Base-by-base conservation (phyloP, 345 rosid genomes). In the Dimocarpus longan region DNA sequence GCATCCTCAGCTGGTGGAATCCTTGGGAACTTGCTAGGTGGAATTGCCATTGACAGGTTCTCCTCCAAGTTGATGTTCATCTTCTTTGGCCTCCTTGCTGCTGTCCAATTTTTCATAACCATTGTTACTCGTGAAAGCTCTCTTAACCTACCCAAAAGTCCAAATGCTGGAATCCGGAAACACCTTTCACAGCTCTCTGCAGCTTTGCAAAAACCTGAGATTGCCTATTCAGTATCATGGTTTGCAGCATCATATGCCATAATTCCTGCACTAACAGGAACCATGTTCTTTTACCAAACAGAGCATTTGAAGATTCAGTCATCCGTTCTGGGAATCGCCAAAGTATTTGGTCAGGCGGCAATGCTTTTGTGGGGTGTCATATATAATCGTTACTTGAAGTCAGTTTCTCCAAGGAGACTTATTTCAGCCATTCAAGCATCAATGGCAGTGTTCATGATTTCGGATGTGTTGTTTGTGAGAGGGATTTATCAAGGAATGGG, bases 221-320 rank as follows among this genome's bases (percentile, higher is more conserved):
- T 95, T 67, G 85, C 93, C 3, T 79, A 81, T 78, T 85, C 98
- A 10, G 82, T 95, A 44, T 78, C 87, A 5, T 95, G 98, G 98
- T 77, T 95, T 76, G 91, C 95, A 4, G 87, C 90, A 73, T 95
- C 99, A 2, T 89, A 85, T 46, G 94, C 97, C 3, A 24, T 90
- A 59, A 86, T 91, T 78, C 99, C 98, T 21, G 87, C 84, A n/a
- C 80, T 94, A 10, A 87, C 97, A 15, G 98, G 98, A 75, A 95
- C 98, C 65, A 91, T 94, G 97, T 95, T 94, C 89, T 96, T 90
- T 81, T 94, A 96, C 90, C 97, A 94, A 83, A 94, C 97, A 8
- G 86, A 91, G 70, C 21, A 85, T 79, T 73, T 92, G 71, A 85
- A 89, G 50, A 89, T 93, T 4, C 83, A 86, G 21, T 87, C 95